Percentiles rank a stretch among this genome's conserved stretches.
Conservation (phyloP, 2,329 filamentous ascomycete genomes). For the Botrytis aclada region DNA sequence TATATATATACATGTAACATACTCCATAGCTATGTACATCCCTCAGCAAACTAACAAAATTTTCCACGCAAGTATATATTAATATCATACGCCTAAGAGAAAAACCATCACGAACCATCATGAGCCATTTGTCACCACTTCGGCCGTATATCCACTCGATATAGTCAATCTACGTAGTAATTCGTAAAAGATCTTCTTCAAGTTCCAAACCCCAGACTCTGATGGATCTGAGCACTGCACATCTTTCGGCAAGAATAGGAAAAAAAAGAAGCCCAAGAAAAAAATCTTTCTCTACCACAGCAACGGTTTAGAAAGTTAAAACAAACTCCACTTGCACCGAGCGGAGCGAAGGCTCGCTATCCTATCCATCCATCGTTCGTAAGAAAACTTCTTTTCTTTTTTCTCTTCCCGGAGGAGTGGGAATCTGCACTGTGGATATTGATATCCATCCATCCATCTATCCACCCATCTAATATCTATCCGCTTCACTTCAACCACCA, state of each 20-base stretch:
- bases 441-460: not conserved
- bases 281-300: constrained; percentile 16
- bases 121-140: constrained; percentile 12
- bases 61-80: not conserved
- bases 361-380: not conserved
- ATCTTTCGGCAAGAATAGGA: not conserved
- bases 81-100: not conserved
- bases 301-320: constrained; percentile 1
- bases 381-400: constrained; percentile 9
- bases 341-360: not conserved
- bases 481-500: not conserved
- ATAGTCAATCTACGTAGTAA: not conserved
- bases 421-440: not conserved
- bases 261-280: not conserved
- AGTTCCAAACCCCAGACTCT: constrained; percentile 7
- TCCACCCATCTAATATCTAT: not conserved
- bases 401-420: not conserved
- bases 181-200: constrained; percentile 3
- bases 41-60: not conserved
- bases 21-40: not conserved
- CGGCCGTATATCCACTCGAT: constrained; percentile 10
- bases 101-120: constrained; percentile 2
- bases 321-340: constrained; percentile 4
- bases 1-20: not conserved
- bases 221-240: not conserved